phyloP scores from a whole-genome alignment of 805 yeast species.

The Naumovozyma castellii region DNA sequence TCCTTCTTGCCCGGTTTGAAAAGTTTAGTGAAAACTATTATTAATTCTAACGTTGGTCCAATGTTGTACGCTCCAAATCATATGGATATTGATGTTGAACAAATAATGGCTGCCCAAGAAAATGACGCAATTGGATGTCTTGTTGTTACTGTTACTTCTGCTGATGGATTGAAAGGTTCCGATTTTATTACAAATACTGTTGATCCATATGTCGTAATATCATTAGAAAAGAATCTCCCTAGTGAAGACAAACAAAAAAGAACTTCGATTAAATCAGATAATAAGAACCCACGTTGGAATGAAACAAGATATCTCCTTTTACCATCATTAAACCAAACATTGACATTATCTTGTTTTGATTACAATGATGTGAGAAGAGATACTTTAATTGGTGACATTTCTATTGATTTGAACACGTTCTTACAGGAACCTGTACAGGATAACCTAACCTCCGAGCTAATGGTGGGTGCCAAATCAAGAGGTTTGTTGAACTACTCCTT shows the following conservation, averaged over 20 bases:
- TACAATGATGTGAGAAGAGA: constrained; percentile 50
- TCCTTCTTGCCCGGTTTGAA: constrained; percentile 74
- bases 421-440: constrained; percentile 40
- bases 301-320: constrained; percentile 56
- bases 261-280: constrained; percentile 49
- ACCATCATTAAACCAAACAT: constrained; percentile 45
- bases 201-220: constrained; percentile 51
- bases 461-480: constrained; percentile 38
- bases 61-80: constrained; percentile 79
- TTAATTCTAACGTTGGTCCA: constrained; percentile 64
- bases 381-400: constrained; percentile 39
- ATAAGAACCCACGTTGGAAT: constrained; percentile 54
- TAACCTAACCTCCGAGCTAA: constrained; percentile 19
- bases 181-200: constrained; percentile 34
- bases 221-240: constrained; percentile 35
- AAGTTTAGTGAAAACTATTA: constrained; percentile 56
- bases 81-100: constrained; percentile 65
- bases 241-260: constrained; percentile 34
- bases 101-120: constrained; percentile 50
- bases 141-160: constrained; percentile 52
- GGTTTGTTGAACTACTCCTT: constrained; percentile 53
- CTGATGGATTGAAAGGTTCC: constrained; percentile 38
- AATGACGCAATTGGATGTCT: constrained; percentile 65
- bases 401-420: constrained; percentile 49
- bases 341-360: constrained; percentile 47